Percentiles rank a stretch among this genome's conserved stretches.
Evolutionary conservation across 1,284 basidiomycete species (phyloP).

Genomic region (Pholiota adiposa): DNA sequence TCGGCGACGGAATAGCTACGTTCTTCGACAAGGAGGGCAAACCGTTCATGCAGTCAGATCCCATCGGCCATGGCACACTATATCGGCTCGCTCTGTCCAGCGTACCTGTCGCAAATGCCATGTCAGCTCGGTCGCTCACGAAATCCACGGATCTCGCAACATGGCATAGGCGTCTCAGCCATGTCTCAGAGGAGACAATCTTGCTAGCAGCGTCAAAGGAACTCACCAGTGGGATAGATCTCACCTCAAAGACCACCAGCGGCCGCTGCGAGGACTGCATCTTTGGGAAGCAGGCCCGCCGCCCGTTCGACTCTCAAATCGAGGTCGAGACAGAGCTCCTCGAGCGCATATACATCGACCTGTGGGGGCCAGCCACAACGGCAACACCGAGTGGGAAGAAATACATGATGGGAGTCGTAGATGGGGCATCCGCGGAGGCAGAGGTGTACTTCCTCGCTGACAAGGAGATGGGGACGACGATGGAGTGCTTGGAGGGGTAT

Average conservation of each 20-base stretch:
- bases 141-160: neutral
- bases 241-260: neutral
- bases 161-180: neutral
- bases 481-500: too few relatives aligned
- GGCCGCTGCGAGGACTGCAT: constrained; percentile 25
- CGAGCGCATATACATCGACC: constrained; percentile 21
- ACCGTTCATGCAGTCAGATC: neutral
- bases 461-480: too few relatives aligned
- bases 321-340: constrained; percentile 14
- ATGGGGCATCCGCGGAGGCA: too few relatives aligned
- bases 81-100: neutral
- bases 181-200: neutral
- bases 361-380: constrained; percentile 22
- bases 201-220: neutral
- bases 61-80: neutral
- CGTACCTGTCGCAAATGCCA: neutral
- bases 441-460: too few relatives aligned
- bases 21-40: neutral
- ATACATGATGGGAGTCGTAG: constrained; percentile 18
- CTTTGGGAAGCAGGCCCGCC: constrained; percentile 20
- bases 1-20: constrained; percentile 2
- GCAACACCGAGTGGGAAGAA: constrained; percentile 18
- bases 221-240: neutral
- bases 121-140: neutral
- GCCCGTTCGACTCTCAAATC: constrained; percentile 19